Base-by-base conservation (phyloP, 495 filamentous ascomycete genomes). In the Lasiosphaeriaceae sp. region DNA sequence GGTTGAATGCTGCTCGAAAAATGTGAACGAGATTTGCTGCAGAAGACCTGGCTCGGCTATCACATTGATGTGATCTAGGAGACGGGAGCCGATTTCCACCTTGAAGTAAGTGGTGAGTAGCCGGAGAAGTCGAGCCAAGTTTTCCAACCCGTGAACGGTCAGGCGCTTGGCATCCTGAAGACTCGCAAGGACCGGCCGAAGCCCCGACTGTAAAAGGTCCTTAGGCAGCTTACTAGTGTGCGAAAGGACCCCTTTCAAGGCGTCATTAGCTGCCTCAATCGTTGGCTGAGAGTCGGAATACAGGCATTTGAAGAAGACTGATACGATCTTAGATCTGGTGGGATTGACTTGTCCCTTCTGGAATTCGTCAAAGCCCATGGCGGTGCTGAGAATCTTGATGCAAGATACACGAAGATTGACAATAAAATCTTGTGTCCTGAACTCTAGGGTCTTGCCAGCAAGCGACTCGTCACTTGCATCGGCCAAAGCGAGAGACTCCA, bases 61-160 rank as follows among this genome's bases (percentile, higher is more conserved):
- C 14, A 85, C 80, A 67, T 90, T 92, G 77, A 97, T 86, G 59
- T 99, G 95, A 46, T 96, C 92, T 16, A 99, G 75, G 8, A 99
- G 73, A 44, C 92, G 82, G 34, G 90, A 83, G 6, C 95, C 95
- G 47, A 99, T 99, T 67, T 97, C 95, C 2, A 96, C 93, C 72
- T 99, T 99, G 77, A 99, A 99, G 67, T 97, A 97, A 50, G 95
- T 97, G 0, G 95, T 99, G 20, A 99, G 74, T 0, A 99, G 79
- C 24, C 90, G 88, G 56, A 99, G 73, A 4, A 99, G 80, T 24
- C 92, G 84, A 52, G 91, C 92, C 24, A 99, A 79, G 19, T 96
- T 95, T 61, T 97, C 92, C 24, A 99, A 78, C 2, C 91, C 91
- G 60, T 90, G 89, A 19, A 92, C 89, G 49, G 86, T 96, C 44